phyloP scores from a whole-genome alignment of 345 rosid species.

The Jatropha curcas region DNA sequence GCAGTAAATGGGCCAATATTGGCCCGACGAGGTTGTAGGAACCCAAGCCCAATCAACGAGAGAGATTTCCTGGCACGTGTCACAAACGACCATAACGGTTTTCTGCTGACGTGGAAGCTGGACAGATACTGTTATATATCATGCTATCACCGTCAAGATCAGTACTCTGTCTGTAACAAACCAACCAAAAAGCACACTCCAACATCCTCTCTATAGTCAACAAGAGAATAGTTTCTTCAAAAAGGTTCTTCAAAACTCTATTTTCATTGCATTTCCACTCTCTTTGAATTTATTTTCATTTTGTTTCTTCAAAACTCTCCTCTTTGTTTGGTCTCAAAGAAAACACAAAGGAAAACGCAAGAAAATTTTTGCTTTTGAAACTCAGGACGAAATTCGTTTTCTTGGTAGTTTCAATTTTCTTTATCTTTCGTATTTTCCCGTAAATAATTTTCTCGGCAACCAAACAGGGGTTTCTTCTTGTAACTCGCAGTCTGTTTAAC shows the following conservation, averaged over 20 bases:
- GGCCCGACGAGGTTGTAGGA: neutral
- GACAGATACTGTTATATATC: neutral
- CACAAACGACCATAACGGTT: constrained; percentile 16
- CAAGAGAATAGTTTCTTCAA: too few species aligned
- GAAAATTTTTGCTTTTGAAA: neutral
- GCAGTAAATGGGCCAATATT: neutral
- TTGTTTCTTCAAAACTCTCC: too few species aligned
- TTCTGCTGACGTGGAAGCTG: constrained; percentile 21
- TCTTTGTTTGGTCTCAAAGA: constrained; percentile 13
- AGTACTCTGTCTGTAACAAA: neutral
- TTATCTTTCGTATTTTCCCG: neutral
- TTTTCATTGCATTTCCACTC: neutral
- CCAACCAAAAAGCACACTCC: too few species aligned
- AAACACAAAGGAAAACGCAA: neutral
- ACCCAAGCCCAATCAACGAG: neutral
- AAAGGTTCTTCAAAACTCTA: too few species aligned
- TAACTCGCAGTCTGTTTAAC: constrained; percentile 2
- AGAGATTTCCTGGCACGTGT: neutral
- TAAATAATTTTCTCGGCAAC: constrained; percentile 10
- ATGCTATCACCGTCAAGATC: constrained; percentile 3
- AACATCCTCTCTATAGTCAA: too few species aligned
- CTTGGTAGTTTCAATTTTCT: neutral
- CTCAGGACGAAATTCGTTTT: neutral
- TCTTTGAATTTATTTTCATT: too few species aligned
- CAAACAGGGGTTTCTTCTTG: constrained; percentile 15